phyloP scores from a whole-genome alignment of 1,139 yeast genomes.

The Geotrichum candidum region DNA sequence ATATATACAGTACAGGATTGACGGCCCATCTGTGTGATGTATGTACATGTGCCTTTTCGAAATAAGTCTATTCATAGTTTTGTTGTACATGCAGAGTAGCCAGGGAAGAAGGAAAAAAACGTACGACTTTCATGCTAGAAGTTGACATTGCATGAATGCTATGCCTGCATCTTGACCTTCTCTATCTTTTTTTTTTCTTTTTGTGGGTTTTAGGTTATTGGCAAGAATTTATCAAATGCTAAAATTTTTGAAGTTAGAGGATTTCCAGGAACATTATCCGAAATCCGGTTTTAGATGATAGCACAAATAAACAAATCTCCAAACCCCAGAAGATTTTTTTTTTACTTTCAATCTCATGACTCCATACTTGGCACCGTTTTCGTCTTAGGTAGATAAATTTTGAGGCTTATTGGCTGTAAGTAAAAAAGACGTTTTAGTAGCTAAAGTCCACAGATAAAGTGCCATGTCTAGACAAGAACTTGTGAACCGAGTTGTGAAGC shows the following conservation, averaged over 20 bases:
- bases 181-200: background rate
- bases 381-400: no score
- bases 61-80: background rate
- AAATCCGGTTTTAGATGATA: no score
- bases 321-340: no score
- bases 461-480: background rate
- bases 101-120: background rate
- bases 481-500: background rate
- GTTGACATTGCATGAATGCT: background rate
- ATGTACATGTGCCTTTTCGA: background rate
- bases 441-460: background rate
- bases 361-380: no score
- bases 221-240: background rate
- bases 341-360: no score
- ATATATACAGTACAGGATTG: no score
- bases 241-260: no score
- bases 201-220: background rate
- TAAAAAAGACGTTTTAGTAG: no score
- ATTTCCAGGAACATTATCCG: no score
- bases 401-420: no score
- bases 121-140: background rate
- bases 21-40: background rate
- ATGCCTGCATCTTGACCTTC: background rate
- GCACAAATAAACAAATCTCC: no score
- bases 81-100: background rate